Evolutionary conservation across 805 yeast species (phyloP), one percentile per base, ranked within the genome.

Genomic region (Ogataea methylovora): DNA sequence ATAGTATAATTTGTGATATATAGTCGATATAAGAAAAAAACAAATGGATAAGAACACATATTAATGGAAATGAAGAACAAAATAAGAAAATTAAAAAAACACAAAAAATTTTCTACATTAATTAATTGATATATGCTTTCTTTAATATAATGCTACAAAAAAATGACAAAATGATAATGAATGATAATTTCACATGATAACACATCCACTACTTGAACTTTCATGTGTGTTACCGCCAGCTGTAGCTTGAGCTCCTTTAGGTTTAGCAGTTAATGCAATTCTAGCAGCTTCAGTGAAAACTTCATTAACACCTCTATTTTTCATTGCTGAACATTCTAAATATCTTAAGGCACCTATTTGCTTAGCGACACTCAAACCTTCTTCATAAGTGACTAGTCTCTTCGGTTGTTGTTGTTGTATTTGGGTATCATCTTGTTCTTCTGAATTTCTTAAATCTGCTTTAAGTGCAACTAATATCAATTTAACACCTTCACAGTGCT

Each of bases 221-320:
- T 39, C 47, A 15, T 30, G 22, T 15, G 35, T 21, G 11, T n/a
- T 71, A 37, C 68, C 73, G 37, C 65, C 65, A 29, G 71, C 71
- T 32, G 82, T 70, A 36, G 68, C 71, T 41, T 64, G 63, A 33
- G 75, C 76, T 35, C 88, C 90, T 61, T 79, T 84, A 33, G 94
- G 84, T 52, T 76, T 84, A 11, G 95, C 95, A 42, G 84, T 80
- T 46, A 90, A 69, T 2, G 97, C 97, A 52, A 95, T 88, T 57
- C 98, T 79, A 7, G 97, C 96, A 29, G 97, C 98, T 62, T 92
- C 98, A 0, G 97, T 87, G 56, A 92, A 92, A 8, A 97, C 97
- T 63, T 92, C 98, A 53, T 94, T 92, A n/a, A 92, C 98, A 45
- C 98, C 98, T 52, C 94, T 76, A 60, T 88, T 90, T 57, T 82